Evolutionary conservation across 1,284 basidiomycete species (phyloP).

Genomic region (Puccinia horiana): DNA sequence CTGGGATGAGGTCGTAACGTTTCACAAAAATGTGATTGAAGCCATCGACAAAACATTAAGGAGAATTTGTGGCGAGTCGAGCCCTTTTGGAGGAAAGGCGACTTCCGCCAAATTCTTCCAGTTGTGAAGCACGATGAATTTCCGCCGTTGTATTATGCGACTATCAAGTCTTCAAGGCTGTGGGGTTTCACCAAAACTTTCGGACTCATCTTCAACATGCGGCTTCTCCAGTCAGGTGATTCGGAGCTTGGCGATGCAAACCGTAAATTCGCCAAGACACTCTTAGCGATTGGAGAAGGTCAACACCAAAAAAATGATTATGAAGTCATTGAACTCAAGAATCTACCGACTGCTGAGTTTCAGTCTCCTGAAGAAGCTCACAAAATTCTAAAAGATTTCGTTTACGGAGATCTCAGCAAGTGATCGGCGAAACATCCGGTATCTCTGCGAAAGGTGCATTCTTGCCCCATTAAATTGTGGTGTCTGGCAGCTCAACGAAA

Average conservation of each 20-base stretch:
- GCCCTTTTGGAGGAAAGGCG: slow-evolving; percentile 7
- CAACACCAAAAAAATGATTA: background rate
- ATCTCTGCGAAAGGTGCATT: background rate
- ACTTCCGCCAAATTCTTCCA: slow-evolving; percentile 22
- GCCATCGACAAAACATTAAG: slow-evolving; percentile 8
- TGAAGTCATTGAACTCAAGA: background rate
- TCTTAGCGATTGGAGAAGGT: background rate
- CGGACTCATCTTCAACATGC: background rate
- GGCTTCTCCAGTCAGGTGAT: background rate
- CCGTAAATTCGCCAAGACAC: background rate
- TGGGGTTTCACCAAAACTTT: background rate
- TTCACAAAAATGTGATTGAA: slow-evolving; percentile 20
- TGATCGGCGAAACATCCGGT: background rate
- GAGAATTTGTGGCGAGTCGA: background rate
- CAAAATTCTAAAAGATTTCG: background rate
- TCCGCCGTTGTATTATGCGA: background rate
- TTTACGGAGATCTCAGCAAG: background rate
- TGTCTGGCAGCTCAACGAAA: background rate
- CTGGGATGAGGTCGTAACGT: slow-evolving; percentile 41
- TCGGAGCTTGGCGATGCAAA: background rate
- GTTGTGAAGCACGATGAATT: background rate
- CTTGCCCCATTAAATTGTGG: background rate
- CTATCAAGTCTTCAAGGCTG: background rate
- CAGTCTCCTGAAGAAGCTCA: background rate
- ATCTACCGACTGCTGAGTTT: background rate